A percentile compares a stretch with the other conserved stretches of the same genome.
These are phyloP conservation scores for Phalaenopsis equestris DNA, from an alignment of 106 monocot genomes.

Conservation along the genomic window DNA sequence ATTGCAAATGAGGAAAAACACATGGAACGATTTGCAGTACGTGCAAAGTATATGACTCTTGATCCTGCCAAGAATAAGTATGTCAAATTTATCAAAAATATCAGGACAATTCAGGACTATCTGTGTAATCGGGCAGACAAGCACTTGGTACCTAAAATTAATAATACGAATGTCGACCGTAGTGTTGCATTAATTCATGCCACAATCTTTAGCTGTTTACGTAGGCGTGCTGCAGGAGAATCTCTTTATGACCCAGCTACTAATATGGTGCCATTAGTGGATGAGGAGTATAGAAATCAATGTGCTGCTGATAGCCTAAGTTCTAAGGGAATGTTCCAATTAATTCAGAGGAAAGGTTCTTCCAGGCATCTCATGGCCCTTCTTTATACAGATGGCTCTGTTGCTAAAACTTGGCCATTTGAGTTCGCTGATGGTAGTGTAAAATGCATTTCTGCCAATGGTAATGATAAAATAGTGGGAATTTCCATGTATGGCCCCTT, in stretches of 20 bases:
- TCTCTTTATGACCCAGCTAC: slow-evolving; percentile 60
- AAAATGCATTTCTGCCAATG: slow-evolving; percentile 4
- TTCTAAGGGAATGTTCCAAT: slow-evolving; percentile 86
- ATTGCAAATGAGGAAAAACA: slow-evolving; percentile 88
- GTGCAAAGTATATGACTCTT: slow-evolving; percentile 95
- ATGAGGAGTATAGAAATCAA: slow-evolving; percentile 81
- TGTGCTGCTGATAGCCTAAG: slow-evolving; percentile 61
- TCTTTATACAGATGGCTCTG: slow-evolving; percentile 79
- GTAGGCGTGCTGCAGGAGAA: slow-evolving; percentile 58
- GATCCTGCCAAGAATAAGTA: slow-evolving; percentile 93
- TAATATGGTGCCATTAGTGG: slow-evolving; percentile 58
- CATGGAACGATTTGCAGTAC: slow-evolving; percentile 88
- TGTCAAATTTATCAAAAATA: slow-evolving; percentile 82
- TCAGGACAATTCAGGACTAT: slow-evolving; percentile 88
- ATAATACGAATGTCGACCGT: slow-evolving; percentile 90
- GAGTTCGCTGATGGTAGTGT: slow-evolving; percentile 23
- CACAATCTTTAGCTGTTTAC: slow-evolving; percentile 76
- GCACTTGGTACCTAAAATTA: slow-evolving; percentile 89
- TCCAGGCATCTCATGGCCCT: slow-evolving; percentile 81
- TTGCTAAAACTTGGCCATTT: slow-evolving; percentile 71
- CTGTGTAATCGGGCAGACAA: slow-evolving; percentile 82
- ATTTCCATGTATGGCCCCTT: slow-evolving; percentile 61
- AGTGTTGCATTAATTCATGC: slow-evolving; percentile 91
- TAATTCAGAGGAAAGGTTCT: slow-evolving; percentile 80
- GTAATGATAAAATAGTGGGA: slow-evolving; percentile 32